These are phyloP conservation scores for Penicillium turbatum DNA, from an alignment of 495 filamentous ascomycete genomes.

Conservation along the genomic window DNA sequence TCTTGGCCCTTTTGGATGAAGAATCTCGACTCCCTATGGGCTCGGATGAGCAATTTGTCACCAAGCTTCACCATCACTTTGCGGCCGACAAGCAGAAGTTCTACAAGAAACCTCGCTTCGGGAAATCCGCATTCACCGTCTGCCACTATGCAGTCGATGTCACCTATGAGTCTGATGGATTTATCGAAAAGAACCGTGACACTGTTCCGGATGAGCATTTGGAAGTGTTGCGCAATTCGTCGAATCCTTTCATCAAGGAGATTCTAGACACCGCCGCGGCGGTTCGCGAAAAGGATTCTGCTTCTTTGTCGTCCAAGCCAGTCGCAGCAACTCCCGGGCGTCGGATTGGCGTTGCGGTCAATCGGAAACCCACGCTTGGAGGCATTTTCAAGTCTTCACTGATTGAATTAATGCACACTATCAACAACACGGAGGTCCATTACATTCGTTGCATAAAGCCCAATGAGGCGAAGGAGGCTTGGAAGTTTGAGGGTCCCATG, in stretches of 20 bases:
- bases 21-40: constrained; percentile 96
- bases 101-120: constrained; percentile 97
- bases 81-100: constrained; percentile 88
- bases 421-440: constrained; percentile 96
- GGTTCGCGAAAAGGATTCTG: constrained; percentile 85
- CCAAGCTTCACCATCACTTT: constrained; percentile 94
- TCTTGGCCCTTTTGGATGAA: constrained; percentile 89
- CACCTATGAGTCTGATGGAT: constrained; percentile 99
- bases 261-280: constrained; percentile 81
- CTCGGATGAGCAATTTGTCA: constrained; percentile 95
- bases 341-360: constrained; percentile 84
- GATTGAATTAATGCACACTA: constrained; percentile 97
- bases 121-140: constrained; percentile 95
- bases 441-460: constrained; percentile 99
- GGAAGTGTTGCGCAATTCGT: constrained; percentile 80
- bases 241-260: constrained; percentile 78
- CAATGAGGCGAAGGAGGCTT: constrained; percentile 93
- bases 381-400: constrained; percentile 98
- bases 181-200: constrained; percentile 99
- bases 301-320: constrained; percentile 66
- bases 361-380: constrained; percentile 93
- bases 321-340: constrained; percentile 63
- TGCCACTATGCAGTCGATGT: constrained; percentile 99
- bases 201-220: constrained; percentile 98
- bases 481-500: constrained; percentile 99